These are phyloP conservation scores for Diaporthe sp. DNA, from an alignment of 2,329 filamentous ascomycete species.

Conservation along the genomic window DNA sequence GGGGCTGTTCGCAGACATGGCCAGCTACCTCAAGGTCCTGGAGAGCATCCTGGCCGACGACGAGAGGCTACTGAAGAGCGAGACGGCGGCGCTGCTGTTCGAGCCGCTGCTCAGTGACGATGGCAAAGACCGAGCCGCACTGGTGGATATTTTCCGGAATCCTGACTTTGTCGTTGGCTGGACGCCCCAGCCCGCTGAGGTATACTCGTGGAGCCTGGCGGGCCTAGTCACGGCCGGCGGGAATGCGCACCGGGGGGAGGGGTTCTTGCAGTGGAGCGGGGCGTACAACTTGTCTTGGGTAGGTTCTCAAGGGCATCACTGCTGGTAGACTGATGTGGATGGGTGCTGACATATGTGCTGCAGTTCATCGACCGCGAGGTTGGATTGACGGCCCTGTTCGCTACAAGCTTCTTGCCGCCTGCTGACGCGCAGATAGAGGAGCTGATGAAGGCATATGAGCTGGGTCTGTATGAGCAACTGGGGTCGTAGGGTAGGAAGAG, in stretches of 20 bases:
- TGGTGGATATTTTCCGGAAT: not conserved
- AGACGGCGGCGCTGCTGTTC: not conserved
- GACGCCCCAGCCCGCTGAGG: slow-evolving; percentile 44
- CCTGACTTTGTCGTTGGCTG: slow-evolving; percentile 1
- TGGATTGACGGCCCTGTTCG: slow-evolving; percentile 56
- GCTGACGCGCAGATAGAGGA: slow-evolving; percentile 8
- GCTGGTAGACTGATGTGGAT: not conserved
- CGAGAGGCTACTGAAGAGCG: slow-evolving; percentile 19
- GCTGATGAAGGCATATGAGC: slow-evolving; percentile 18
- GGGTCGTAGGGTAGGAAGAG: not conserved
- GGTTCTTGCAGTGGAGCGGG: slow-evolving; percentile 61
- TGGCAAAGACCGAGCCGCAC: not conserved
- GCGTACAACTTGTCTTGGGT: slow-evolving; percentile 61
- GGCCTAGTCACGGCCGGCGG: slow-evolving; percentile 9
- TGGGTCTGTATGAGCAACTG: slow-evolving; percentile 6
- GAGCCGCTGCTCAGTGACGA: not conserved
- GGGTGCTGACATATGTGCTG: not conserved
- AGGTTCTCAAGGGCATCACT: slow-evolving; percentile 43
- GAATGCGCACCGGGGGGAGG: slow-evolving; percentile 55
- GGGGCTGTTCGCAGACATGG: slow-evolving; percentile 58
- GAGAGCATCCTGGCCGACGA: slow-evolving; percentile 49
- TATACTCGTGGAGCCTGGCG: slow-evolving; percentile 48
- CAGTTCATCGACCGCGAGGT: slow-evolving; percentile 51
- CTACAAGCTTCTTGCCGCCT: slow-evolving; percentile 55
- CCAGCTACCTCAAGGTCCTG: slow-evolving; percentile 56